Conservation (phyloP, 345 rosid genomes). For the Rhizophora apiculata region DNA sequence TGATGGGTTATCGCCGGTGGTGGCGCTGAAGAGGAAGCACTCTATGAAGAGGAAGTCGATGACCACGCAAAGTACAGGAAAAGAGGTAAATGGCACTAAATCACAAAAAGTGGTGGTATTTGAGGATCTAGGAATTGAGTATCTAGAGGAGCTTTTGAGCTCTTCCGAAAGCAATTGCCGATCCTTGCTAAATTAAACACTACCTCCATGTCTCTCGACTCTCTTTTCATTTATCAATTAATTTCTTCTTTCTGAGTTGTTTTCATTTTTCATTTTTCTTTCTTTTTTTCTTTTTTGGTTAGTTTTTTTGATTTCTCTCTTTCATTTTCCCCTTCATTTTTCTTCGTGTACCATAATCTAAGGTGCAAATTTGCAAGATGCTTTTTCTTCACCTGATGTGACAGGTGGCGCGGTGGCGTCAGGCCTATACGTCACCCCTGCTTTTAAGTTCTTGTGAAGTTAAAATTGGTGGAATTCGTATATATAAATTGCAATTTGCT, state of each 20-base stretch:
- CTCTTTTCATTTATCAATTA: not conserved
- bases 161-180: not conserved
- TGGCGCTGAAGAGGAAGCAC: conserved; percentile 40
- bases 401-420: not conserved
- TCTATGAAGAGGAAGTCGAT: conserved; percentile 36
- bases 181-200: not conserved
- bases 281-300: not conserved
- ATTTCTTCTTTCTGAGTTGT: not conserved
- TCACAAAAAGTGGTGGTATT: conserved; percentile 8
- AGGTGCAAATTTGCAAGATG: not conserved
- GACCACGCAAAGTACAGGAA: not conserved
- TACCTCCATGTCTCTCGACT: not conserved
- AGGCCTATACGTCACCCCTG: not conserved
- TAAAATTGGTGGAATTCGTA: not conserved
- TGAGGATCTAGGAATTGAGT: conserved; percentile 9
- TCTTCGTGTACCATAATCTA: not conserved
- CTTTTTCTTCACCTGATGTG: no score
- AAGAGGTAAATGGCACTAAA: not conserved
- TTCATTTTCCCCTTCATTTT: not conserved
- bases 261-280: not conserved
- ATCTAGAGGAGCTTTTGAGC: conserved; percentile 1
- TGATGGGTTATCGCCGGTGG: conserved; percentile 46
- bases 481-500: no score
- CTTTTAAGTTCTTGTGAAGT: not conserved
- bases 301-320: not conserved